A percentile compares a stretch with the other conserved stretches of the same genome.
phyloP scores from a whole-genome alignment of 164 flowering plant genomes.

The Berberis thunbergii region DNA sequence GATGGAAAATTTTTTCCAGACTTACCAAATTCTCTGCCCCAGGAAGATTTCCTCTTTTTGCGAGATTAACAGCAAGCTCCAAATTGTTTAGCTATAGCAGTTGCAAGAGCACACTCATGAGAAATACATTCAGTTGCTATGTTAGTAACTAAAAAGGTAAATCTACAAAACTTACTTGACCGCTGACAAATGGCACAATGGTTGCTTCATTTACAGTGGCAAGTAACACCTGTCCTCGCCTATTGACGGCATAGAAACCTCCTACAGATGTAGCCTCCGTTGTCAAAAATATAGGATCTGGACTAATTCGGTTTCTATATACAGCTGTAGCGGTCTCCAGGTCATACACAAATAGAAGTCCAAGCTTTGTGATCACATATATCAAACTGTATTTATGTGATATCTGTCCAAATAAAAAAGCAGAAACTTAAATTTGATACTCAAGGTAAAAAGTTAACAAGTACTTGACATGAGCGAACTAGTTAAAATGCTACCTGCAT shows the following conservation, averaged over 20 bases:
- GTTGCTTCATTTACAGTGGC: constrained; percentile 95
- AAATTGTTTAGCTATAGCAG: constrained; percentile 55
- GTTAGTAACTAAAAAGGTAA: background rate
- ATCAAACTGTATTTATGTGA: constrained; percentile 82
- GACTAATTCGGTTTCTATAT: constrained; percentile 93
- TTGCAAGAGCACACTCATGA: constrained; percentile 5
- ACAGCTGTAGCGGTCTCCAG: constrained; percentile 95
- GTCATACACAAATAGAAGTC: constrained; percentile 96
- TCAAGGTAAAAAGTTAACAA: background rate
- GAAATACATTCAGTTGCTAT: background rate
- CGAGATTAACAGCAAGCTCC: constrained; percentile 91
- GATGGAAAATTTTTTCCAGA: background rate
- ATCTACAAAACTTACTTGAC: constrained; percentile 50
- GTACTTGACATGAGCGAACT: background rate
- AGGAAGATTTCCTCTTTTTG: constrained; percentile 97
- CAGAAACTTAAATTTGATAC: constrained; percentile 4
- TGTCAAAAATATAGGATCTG: constrained; percentile 97
- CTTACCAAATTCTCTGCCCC: constrained; percentile 96
- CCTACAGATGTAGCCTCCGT: constrained; percentile 89
- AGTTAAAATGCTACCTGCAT: constrained; percentile 67
- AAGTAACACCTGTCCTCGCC: constrained; percentile 93
- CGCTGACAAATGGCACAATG: constrained; percentile 90
- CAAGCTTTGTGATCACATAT: constrained; percentile 97
- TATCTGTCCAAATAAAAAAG: constrained; percentile 38
- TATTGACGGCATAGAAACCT: constrained; percentile 94